These are phyloP conservation scores for Pichia eremophila DNA, from an alignment of 805 yeast species.

Conservation along the genomic window DNA sequence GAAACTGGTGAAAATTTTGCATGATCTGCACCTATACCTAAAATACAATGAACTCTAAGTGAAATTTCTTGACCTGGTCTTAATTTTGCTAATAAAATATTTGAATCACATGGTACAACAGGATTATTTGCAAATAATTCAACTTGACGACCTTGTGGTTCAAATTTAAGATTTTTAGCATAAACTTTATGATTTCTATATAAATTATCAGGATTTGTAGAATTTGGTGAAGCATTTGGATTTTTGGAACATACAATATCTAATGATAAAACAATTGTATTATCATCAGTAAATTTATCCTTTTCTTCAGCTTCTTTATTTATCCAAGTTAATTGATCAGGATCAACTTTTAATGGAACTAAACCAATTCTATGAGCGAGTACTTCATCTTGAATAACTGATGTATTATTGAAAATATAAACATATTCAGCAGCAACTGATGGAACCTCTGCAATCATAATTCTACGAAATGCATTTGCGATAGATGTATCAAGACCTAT, in stretches of 20 bases:
- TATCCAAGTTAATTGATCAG: constrained; percentile 81
- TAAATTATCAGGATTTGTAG: constrained; percentile 73
- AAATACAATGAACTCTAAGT: constrained; percentile 77
- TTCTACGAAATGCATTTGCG: constrained; percentile 93
- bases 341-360: constrained; percentile 83
- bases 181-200: constrained; percentile 82
- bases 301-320: constrained; percentile 56
- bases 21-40: constrained; percentile 86
- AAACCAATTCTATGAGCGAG: constrained; percentile 92
- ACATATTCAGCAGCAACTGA: constrained; percentile 91
- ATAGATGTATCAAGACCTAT: constrained; percentile 82
- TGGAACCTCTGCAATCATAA: constrained; percentile 95
- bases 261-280: constrained; percentile 77
- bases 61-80: constrained; percentile 97
- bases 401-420: constrained; percentile 85
- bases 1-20: constrained; percentile 97
- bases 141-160: constrained; percentile 82
- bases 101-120: constrained; percentile 75
- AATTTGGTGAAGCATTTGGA: constrained; percentile 68
- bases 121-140: constrained; percentile 60
- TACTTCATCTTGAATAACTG: constrained; percentile 95
- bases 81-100: constrained; percentile 81
- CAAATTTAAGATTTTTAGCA: constrained; percentile 81
- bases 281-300: constrained; percentile 71
- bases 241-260: constrained; percentile 79